Base-by-base conservation (phyloP, 305 asterid species). In the Rubia tinctorum region DNA sequence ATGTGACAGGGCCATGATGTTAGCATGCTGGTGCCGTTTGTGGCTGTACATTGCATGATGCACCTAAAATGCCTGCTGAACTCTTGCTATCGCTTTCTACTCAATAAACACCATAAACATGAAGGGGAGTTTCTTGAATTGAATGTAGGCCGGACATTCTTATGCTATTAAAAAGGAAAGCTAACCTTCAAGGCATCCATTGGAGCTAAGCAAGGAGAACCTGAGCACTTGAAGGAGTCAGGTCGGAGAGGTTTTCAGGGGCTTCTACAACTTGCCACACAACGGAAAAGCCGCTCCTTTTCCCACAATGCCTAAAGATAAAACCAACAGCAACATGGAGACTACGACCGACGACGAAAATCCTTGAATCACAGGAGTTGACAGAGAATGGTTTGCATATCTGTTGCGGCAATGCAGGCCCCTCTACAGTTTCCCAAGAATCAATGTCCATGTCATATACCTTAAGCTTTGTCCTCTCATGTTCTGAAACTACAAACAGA, bases 351-450 rank as follows among this genome's bases (percentile, higher is more conserved):
- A 94, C 97, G 9, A 94, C 96, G 71, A 86, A 84, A 37, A 94
- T 90, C 72, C 77, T 82, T 73, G 78, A 51, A 68, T 80, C 98
- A 87, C 89, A 89, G 49, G 86, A 85, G 68, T 81, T 89, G 11
- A 90, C 96, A 45, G 89, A 81, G 68, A 94, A 91, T 12, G 99
- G 99, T 83, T 94, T 94, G 72, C 99, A 89, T 81, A 94, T 94
- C 84, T 86, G 88, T 83, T 89, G 96, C 0, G 99, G 99, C 58
- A 91, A 78, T 34, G 95, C 84, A 13, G 87, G 91, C 30, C 99
- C 99, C 40, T 88, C 90, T 11, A 91, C 99, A 34, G 81, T 79
- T 62, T 88, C 96, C 99, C 98, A 94, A 4, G 91, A 80, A 86
- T 94, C 99, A 17, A 64, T 81, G 71, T 78, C 85, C 1, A 77